These are phyloP conservation scores for Phytopythium chamaehyphon DNA, from an alignment of 352 stramenopile species.

Conservation along the genomic window DNA sequence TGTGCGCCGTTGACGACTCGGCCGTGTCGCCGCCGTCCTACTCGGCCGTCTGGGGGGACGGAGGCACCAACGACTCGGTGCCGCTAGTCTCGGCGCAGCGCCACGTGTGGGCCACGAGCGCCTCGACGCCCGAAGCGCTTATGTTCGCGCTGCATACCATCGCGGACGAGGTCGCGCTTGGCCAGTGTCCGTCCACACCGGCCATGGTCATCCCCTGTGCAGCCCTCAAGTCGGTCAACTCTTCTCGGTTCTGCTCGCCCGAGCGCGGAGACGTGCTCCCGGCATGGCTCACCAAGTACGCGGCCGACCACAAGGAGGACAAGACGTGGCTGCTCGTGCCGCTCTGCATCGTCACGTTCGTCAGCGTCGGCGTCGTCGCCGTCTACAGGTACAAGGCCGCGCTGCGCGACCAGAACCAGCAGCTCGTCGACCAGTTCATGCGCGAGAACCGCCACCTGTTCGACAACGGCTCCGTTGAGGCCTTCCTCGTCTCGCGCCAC, in stretches of 20 bases:
- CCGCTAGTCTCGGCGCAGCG: constrained; percentile 48
- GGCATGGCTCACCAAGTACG: constrained; percentile 53
- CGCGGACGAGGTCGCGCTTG: constrained; percentile 33
- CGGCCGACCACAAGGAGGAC: constrained; percentile 41
- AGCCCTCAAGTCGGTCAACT: constrained; percentile 32
- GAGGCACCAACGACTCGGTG: constrained; percentile 40
- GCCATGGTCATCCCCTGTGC: constrained; percentile 61
- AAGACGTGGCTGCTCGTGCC: constrained; percentile 59
- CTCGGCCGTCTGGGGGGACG: constrained; percentile 53
- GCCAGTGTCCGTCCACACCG: constrained; percentile 41
- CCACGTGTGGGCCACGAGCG: constrained; percentile 35
- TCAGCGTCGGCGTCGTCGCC: constrained; percentile 37
- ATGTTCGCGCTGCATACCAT: constrained; percentile 59
- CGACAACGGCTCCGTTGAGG: constrained; percentile 40
- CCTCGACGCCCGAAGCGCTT: constrained; percentile 18
- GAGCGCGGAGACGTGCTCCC: constrained; percentile 27
- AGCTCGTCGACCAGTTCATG: constrained; percentile 30
- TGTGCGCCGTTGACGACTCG: constrained; percentile 49
- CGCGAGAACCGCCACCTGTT: constrained; percentile 34
- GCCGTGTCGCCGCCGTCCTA: constrained; percentile 26
- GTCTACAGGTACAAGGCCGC: constrained; percentile 50
- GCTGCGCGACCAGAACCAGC: constrained; percentile 24
- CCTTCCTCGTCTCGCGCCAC: constrained; percentile 27
- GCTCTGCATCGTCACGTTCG: constrained; percentile 45
- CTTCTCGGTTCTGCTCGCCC: constrained; percentile 34